Evolutionary conservation across 371 early-diverging fungal species (phyloP).

Genomic region (Chytridium lagenaria): DNA sequence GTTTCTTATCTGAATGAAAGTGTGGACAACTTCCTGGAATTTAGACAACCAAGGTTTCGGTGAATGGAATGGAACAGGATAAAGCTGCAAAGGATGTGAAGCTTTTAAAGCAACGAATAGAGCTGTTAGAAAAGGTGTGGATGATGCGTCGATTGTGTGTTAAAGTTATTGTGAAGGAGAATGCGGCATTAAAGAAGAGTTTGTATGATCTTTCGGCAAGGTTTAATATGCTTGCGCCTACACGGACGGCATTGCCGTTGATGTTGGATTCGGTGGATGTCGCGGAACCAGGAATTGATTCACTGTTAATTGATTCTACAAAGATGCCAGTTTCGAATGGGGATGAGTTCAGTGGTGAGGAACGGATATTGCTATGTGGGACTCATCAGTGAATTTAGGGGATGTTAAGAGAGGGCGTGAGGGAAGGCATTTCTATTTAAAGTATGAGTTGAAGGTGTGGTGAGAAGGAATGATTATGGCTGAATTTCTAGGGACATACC

Average conservation of each 20-base stretch:
- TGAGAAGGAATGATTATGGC: background rate
- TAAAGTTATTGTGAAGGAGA: slow-evolving; percentile 57
- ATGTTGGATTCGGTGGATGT: slow-evolving; percentile 39
- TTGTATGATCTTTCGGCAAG: slow-evolving; percentile 81
- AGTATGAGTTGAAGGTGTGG: slow-evolving; percentile 63
- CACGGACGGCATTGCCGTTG: slow-evolving; percentile 40
- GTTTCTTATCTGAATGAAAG: background rate
- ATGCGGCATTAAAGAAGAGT: slow-evolving; percentile 80
- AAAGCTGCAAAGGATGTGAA: slow-evolving; percentile 68
- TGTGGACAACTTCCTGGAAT: background rate
- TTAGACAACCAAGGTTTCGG: background rate
- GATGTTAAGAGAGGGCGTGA: slow-evolving; percentile 40
- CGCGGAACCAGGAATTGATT: slow-evolving; percentile 35
- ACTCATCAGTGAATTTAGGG: slow-evolving; percentile 3
- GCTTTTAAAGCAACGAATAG: slow-evolving; percentile 78
- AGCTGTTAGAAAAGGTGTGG: slow-evolving; percentile 69
- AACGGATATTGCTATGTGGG: background rate
- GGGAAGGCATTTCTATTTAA: slow-evolving; percentile 55
- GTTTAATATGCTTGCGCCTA: slow-evolving; percentile 64
- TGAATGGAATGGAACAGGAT: slow-evolving; percentile 17
- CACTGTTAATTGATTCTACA: slow-evolving; percentile 21
- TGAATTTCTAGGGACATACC: slow-evolving; percentile 69
- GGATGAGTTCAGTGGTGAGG: slow-evolving; percentile 3
- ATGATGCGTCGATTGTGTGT: background rate
- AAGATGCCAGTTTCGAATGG: background rate